A percentile compares a stretch with the other conserved stretches of the same genome.
Evolutionary conservation across 805 yeast genomes (phyloP).

Genomic region (Lipomyces mesembrius): DNA sequence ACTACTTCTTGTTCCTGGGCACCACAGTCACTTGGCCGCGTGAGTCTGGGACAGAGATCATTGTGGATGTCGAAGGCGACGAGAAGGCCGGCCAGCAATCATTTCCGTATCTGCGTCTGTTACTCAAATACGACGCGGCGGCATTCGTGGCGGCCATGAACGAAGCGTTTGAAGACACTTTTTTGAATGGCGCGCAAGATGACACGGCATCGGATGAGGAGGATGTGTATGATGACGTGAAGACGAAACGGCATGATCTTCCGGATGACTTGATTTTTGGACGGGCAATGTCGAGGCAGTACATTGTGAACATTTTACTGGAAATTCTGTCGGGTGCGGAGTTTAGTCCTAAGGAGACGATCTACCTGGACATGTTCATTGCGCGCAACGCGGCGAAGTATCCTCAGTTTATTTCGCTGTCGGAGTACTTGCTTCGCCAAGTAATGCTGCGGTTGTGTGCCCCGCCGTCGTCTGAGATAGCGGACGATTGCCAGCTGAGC

Average conservation of each 20-base stretch:
- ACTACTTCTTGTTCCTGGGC: constrained; percentile 65
- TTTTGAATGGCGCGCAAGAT: constrained; percentile 64
- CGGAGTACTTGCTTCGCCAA: constrained; percentile 59
- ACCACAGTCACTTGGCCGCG: constrained; percentile 52
- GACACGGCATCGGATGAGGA: constrained; percentile 41
- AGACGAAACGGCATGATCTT: constrained; percentile 18
- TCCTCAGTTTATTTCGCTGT: constrained; percentile 75
- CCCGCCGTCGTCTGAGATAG: constrained; percentile 45
- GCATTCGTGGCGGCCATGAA: constrained; percentile 69
- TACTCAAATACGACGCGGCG: constrained; percentile 62
- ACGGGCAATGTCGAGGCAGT: constrained; percentile 66
- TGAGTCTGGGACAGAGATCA: constrained; percentile 46
- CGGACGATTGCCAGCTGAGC: constrained; percentile 74
- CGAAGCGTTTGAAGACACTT: constrained; percentile 81
- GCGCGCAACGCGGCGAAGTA: constrained; percentile 85
- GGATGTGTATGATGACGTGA: constrained; percentile 32
- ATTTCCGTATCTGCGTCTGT: constrained; percentile 69
- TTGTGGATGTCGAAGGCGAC: constrained; percentile 40
- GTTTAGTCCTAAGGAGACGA: constrained; percentile 33
- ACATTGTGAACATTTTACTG: constrained; percentile 71
- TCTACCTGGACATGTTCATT: constrained; percentile 65
- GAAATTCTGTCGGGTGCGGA: constrained; percentile 55
- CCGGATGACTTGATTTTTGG: constrained; percentile 40
- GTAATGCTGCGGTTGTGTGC: constrained; percentile 58
- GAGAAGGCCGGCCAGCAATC: constrained; percentile 51